phyloP scores from a whole-genome alignment of 2,329 filamentous ascomycete genomes.

The Ascochyta pisi region DNA sequence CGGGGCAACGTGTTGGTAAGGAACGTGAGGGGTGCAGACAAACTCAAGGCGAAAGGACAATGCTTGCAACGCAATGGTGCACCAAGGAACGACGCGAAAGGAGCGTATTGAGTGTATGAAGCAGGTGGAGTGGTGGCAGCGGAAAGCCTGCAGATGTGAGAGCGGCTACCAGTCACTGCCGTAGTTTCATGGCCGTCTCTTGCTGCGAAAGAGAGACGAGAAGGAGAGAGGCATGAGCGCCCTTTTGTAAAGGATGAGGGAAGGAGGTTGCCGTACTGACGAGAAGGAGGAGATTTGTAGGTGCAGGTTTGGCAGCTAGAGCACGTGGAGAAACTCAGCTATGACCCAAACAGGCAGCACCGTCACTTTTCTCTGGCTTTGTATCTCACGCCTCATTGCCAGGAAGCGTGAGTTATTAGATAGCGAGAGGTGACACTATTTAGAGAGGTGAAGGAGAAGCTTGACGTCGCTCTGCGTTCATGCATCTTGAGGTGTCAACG shows the following conservation, averaged over 20 bases:
- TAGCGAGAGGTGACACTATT: conserved; percentile 62
- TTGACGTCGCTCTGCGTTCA: neutral
- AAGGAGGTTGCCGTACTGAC: conserved; percentile 29
- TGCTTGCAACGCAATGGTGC: conserved; percentile 35
- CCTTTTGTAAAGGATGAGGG: conserved; percentile 23
- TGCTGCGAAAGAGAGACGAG: conserved; percentile 2
- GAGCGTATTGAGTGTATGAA: conserved; percentile 42
- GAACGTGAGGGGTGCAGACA: conserved; percentile 30
- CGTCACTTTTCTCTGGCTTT: conserved; percentile 70
- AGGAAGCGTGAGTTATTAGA: conserved; percentile 70
- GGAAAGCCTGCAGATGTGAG: conserved; percentile 33
- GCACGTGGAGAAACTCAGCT: conserved; percentile 40
- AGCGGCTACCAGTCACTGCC: conserved; percentile 35
- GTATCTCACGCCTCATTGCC: conserved; percentile 69
- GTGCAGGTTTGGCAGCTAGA: conserved; percentile 33
- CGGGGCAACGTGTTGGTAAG: conserved; percentile 25
- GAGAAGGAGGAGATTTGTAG: conserved; percentile 39
- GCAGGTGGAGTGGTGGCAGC: conserved; percentile 42
- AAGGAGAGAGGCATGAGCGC: conserved; percentile 10
- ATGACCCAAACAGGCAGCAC: conserved; percentile 39
- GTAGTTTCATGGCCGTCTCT: conserved; percentile 29
- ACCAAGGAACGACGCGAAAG: conserved; percentile 42
- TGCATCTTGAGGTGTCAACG: neutral
- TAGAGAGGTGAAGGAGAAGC: neutral
- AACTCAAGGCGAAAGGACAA: conserved; percentile 34